Evolutionary conservation across 176 grass and related monocot species (phyloP).

Genomic region (Triticum aestivum): DNA sequence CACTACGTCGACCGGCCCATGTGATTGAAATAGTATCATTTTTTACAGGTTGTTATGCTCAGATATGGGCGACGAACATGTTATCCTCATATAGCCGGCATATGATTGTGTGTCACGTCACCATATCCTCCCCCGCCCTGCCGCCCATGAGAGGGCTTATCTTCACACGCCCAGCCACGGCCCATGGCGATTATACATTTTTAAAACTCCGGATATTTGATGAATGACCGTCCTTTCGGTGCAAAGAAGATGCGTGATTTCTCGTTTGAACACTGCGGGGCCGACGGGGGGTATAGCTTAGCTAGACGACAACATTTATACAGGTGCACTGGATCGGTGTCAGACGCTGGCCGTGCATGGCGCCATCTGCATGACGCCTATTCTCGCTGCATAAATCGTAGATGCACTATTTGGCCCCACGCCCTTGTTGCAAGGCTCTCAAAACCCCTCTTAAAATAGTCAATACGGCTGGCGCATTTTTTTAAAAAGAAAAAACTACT

Average conservation of each 20-base stretch:
- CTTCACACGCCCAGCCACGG: background rate
- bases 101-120: slow-evolving; percentile 4
- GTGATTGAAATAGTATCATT: background rate
- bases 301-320: background rate
- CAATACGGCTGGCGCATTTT: too few species aligned
- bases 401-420: too few species aligned
- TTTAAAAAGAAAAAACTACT: too few species aligned
- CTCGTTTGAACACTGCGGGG: background rate
- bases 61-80: background rate
- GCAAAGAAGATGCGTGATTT: background rate
- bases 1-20: background rate
- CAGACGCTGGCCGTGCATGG: too few species aligned
- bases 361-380: too few species aligned
- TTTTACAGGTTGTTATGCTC: background rate
- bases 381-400: too few species aligned
- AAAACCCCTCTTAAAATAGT: too few species aligned
- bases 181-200: too few species aligned
- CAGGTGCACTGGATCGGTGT: background rate
- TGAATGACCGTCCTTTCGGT: background rate
- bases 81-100: background rate
- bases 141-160: background rate
- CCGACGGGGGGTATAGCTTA: background rate
- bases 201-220: too few species aligned
- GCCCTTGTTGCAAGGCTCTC: too few species aligned
- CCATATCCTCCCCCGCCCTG: background rate